phyloP scores from a whole-genome alignment of 441 rosid genomes.

The Euphorbia schlechtendalii region DNA sequence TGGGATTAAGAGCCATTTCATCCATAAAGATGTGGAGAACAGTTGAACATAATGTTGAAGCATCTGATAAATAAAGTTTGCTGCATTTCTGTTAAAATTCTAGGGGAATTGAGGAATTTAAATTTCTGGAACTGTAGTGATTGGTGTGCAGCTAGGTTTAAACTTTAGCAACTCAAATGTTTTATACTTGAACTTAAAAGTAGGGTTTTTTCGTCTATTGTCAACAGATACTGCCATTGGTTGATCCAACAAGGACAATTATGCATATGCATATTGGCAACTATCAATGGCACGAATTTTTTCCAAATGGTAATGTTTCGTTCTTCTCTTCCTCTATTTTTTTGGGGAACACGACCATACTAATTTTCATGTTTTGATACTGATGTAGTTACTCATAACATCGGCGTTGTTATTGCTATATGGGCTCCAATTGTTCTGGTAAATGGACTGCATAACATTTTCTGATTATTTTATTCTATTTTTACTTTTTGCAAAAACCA shows the following conservation, averaged over 20 bases:
- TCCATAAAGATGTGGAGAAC: conserved; percentile 7
- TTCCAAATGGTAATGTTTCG: conserved; percentile 54
- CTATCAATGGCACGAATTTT: conserved; percentile 89
- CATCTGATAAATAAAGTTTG: not conserved
- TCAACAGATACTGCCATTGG: conserved; percentile 71
- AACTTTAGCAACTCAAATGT: not conserved
- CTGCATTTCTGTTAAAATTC: not conserved
- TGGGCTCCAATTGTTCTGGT: conserved; percentile 96
- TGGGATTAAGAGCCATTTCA: not conserved
- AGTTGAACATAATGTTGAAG: conserved; percentile 1
- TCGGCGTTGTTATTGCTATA: conserved; percentile 81
- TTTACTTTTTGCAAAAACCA: conserved; percentile 5
- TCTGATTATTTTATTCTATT: not conserved
- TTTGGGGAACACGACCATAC: conserved; percentile 16
- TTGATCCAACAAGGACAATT: conserved; percentile 70
- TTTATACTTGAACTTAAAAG: conserved; percentile 5
- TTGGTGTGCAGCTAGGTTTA: not conserved
- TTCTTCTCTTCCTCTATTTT: conserved; percentile 9
- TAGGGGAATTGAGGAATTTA: not conserved
- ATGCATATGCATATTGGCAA: conserved; percentile 51
- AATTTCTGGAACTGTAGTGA: not conserved
- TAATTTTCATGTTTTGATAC: conserved; percentile 21
- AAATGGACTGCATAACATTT: conserved; percentile 25
- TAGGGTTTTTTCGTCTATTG: conserved; percentile 4
- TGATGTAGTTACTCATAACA: conserved; percentile 64